A percentile compares a stretch with the other conserved stretches of the same genome.
These are phyloP conservation scores for Lenwebbia sp. DNA, from an alignment of 345 rosid genomes.

Conservation along the genomic window DNA sequence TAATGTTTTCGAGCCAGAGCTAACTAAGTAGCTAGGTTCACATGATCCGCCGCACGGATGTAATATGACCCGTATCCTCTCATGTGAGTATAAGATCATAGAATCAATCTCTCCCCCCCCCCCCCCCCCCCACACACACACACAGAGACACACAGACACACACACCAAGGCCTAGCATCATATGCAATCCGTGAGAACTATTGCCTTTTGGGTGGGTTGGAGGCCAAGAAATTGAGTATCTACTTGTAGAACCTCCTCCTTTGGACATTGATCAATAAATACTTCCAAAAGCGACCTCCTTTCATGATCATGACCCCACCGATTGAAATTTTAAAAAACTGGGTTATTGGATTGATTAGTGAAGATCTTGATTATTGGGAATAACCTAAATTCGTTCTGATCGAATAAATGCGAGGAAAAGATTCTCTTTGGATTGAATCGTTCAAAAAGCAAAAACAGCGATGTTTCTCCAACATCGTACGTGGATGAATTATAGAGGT, in stretches of 20 bases:
- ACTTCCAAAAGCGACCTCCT: neutral
- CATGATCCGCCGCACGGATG: neutral
- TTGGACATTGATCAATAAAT: neutral
- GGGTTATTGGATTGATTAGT: neutral
- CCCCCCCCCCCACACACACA: too few relatives aligned
- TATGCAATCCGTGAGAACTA: neutral
- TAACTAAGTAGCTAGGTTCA: neutral
- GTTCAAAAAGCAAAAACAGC: neutral
- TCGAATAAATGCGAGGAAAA: neutral
- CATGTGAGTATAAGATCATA: too few relatives aligned
- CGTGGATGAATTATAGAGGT: neutral
- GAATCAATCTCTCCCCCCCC: too few relatives aligned
- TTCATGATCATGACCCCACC: neutral
- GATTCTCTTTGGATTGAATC: neutral
- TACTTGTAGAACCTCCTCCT: neutral
- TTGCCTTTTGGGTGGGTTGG: neutral
- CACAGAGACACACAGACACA: accelerated
- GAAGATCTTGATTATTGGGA: neutral
- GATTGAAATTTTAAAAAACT: neutral
- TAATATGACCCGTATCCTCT: neutral
- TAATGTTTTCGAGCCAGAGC: neutral
- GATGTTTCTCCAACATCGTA: neutral
- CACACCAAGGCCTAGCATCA: neutral
- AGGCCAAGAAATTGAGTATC: neutral
- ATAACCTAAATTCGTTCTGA: neutral